These are phyloP conservation scores for Colletotrichum tabaci DNA, from an alignment of 2,329 filamentous ascomycete species.

Conservation along the genomic window DNA sequence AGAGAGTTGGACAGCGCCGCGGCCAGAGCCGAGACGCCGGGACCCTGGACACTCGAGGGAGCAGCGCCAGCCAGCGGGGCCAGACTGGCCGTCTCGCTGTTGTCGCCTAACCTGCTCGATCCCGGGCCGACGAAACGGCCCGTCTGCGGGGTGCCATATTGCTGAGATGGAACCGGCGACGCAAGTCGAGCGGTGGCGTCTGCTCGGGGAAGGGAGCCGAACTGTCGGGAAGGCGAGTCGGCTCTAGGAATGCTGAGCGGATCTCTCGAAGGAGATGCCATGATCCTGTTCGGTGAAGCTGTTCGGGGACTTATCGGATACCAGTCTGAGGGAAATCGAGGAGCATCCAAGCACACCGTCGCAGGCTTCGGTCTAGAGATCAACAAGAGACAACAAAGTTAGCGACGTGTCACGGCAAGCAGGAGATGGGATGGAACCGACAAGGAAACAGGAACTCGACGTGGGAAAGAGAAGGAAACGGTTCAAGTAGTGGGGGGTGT, in stretches of 20 bases:
- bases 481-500: constrained; percentile 27
- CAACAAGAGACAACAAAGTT: constrained; percentile 39
- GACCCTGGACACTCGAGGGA: constrained; percentile 78
- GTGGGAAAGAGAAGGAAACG: constrained; percentile 3
- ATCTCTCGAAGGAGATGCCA: constrained; percentile 58
- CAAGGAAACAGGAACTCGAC: constrained; percentile 1
- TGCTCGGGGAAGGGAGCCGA: constrained; percentile 66
- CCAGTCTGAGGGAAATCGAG: constrained; percentile 21
- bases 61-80: constrained; percentile 75
- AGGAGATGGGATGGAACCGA: constrained; percentile 19
- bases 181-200: constrained; percentile 74
- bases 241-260: constrained; percentile 52
- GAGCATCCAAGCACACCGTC: constrained; percentile 35
- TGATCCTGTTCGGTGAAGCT: constrained; percentile 43
- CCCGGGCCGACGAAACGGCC: constrained; percentile 60
- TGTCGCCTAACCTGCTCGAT: constrained; percentile 43
- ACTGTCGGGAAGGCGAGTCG: constrained; percentile 55
- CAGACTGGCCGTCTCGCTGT: constrained; percentile 64
- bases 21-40: constrained; percentile 89
- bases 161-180: constrained; percentile 65
- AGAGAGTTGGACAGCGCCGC: constrained; percentile 85
- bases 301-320: constrained; percentile 21
- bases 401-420: constrained; percentile 30
- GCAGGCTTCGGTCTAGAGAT: constrained; percentile 35
- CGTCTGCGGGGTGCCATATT: constrained; percentile 56